These are phyloP conservation scores for Cryphonectria carpinicola DNA, from an alignment of 2,329 filamentous ascomycete genomes.

Conservation along the genomic window DNA sequence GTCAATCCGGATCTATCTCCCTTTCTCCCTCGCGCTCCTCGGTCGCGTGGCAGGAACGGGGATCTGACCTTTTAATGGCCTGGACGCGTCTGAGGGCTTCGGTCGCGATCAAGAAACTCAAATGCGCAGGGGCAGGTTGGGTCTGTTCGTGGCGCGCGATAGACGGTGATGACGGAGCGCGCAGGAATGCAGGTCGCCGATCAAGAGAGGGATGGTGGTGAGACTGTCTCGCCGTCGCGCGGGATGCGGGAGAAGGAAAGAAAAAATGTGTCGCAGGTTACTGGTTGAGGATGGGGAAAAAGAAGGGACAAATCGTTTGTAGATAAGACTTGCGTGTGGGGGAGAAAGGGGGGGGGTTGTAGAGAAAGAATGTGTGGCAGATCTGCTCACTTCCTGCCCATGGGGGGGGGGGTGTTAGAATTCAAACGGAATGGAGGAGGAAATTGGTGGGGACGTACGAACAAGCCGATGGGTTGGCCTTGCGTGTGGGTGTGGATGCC, in stretches of 20 bases:
- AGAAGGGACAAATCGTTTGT: conserved; percentile 14
- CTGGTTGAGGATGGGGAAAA: not conserved
- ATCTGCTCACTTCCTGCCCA: conserved; percentile 19
- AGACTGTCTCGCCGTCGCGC: conserved; percentile 13
- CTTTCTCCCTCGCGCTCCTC: not conserved
- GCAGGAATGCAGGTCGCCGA: conserved; percentile 18
- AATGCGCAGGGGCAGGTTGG: conserved; percentile 12
- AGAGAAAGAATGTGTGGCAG: conserved; percentile 24
- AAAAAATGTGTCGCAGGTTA: conserved; percentile 2
- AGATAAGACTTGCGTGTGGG: conserved; percentile 13
- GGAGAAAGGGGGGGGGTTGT: conserved; percentile 15
- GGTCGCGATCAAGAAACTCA: conserved; percentile 22
- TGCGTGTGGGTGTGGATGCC: not conserved
- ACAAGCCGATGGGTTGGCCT: not conserved
- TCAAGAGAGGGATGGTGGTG: conserved; percentile 10
- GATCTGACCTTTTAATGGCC: conserved; percentile 8
- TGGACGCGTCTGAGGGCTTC: conserved; percentile 18
- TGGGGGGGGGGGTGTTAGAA: conserved; percentile 6
- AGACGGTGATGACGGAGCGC: conserved; percentile 15
- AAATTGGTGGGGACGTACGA: conserved; percentile 25
- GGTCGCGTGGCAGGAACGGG: not conserved
- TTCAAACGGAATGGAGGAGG: conserved; percentile 21
- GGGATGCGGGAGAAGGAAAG: not conserved
- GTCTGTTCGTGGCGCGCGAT: conserved; percentile 13
- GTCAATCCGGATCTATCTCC: not conserved